A percentile compares a stretch with the other conserved stretches of the same genome.
phyloP scores from a whole-genome alignment of 1,139 yeast species.

The Lodderomyces beijingensis region DNA sequence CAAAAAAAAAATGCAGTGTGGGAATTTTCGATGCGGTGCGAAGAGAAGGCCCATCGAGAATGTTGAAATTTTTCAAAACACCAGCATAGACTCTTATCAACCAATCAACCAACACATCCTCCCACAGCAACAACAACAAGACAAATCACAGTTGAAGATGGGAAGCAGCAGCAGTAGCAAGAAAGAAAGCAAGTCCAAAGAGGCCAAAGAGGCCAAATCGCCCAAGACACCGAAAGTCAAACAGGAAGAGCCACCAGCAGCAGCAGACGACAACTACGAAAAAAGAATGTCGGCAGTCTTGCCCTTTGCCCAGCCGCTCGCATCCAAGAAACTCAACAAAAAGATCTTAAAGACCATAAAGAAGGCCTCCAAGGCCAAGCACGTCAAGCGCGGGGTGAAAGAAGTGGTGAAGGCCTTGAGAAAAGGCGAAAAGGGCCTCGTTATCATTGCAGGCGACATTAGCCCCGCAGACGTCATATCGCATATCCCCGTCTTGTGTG shows the following conservation, averaged over 20 bases:
- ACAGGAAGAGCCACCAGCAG: slow-evolving; percentile 33
- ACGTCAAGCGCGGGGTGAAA: slow-evolving; percentile 97
- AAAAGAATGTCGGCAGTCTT: slow-evolving; percentile 83
- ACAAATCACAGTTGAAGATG: slow-evolving; percentile 29
- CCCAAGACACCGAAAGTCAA: slow-evolving; percentile 39
- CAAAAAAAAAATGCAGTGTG: too few species aligned
- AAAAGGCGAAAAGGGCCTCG: slow-evolving; percentile 97
- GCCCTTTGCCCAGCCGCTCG: slow-evolving; percentile 92
- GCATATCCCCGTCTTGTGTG: slow-evolving; percentile 95
- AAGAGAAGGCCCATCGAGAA: too few species aligned
- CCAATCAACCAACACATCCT: too few species aligned
- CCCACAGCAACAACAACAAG: neutral
- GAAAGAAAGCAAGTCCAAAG: slow-evolving; percentile 4
- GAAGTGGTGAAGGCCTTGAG: slow-evolving; percentile 97
- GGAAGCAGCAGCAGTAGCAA: slow-evolving; percentile 13
- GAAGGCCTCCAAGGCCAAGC: slow-evolving; percentile 96
- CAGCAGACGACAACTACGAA: slow-evolving; percentile 81
- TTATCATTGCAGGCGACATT: slow-evolving; percentile 94
- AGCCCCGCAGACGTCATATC: slow-evolving; percentile 97
- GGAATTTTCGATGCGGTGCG: too few species aligned
- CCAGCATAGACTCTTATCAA: too few species aligned
- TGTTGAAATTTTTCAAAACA: too few species aligned
- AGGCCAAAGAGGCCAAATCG: slow-evolving; percentile 22
- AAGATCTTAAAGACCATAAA: slow-evolving; percentile 93
- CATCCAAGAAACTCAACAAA: slow-evolving; percentile 93